Evolutionary conservation across 768 basidiomycete species (phyloP), one percentile per base, ranked within the genome.

Genomic region (Boletus subparvulus): DNA sequence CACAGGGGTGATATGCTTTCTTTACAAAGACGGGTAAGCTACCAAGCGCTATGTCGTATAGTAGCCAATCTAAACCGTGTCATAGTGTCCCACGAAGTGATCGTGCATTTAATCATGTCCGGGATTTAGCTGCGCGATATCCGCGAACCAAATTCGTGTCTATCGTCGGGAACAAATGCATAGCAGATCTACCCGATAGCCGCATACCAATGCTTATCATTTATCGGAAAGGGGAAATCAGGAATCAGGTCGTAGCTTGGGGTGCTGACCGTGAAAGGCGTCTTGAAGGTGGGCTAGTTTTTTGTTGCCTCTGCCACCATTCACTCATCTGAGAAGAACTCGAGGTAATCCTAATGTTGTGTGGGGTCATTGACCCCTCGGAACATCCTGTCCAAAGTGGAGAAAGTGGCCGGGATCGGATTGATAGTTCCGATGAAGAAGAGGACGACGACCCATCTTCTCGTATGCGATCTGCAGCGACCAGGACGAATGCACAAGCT

Each of bases 101-200:
- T 57, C 86, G 87, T 45, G 77, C 95, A 12, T 83, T 82, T 50
- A 74, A 79, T 28, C 86, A 95, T 50, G 73, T 98, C 28, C 78
- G 78, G 6, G 78, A 77, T 1, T 79, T 99, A 6, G 93, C 97
- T 2, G 77, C 77, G n/a, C 83, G 84, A 50, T 88, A 96, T 70
- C 92, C 94, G 3, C 87, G 88, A 46, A 91, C 94, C 12, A 98
- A 98, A 75, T 97, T 99, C 63, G 89, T 98, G 58, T 93, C 92
- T 12, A 98, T 98, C 64, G 85, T 94, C 4, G 94, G 94, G 37
- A 84, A 92, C 74, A 94, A 94, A 72, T 96, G 94, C 75, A 97
- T 99, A 64, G 86, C 91, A n/a, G 88, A 98, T 73, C 86, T 98
- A 36, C 96, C 95, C 14, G 97, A 98, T 64, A 79, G 83, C 37